Base-by-base conservation (phyloP, 352 stramenopile species). In the Phytophthora sp. region DNA sequence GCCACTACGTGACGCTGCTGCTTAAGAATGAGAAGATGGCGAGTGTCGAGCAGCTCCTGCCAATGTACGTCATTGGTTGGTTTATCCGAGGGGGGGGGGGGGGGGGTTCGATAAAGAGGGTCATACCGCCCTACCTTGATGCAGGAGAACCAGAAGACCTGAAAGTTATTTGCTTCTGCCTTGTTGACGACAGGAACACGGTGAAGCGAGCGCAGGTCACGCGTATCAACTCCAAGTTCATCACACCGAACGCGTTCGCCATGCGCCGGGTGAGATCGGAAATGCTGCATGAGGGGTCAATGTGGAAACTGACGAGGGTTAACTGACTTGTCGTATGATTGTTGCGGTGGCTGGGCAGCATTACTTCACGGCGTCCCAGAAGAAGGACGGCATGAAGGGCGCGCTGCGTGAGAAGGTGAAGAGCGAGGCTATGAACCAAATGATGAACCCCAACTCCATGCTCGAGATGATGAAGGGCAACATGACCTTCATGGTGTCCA, bases 381-480 rank as follows among this genome's bases (percentile, higher is more conserved):
- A 94, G 79, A 94, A 93, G 64, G 80, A 95, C 58, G 88, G 88
- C 12, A 80, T 96, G 60, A 90, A 90, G 41, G 90, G 92, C 8
- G 77, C 80, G 23, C 74, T 98, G 47, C 84, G 86, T 15, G 82
- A 95, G 57, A 96, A 97, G 74, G 85, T 93, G 46, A 91, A 95
- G 73, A 96, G 85, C 71, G 86, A 94, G 54, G 82, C 82, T 23
- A 95, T 91, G 80, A 96, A 97, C 76, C 92, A 98, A 73, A 98
- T 98, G 86, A 91, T 96, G 79, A 98, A 98, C 73, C 95, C 96
- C 30, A 94, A 97, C 70, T 91, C 84, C 50, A 99, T 99, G 96
- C 94, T 99, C 62, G 95, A 98, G 71, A 97, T 97, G 84, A 98
- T 99, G 93, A 99, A 99, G 82, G 96, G 96, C 61, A 98, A 99